phyloP scores from a whole-genome alignment of 768 basidiomycete species.

The Lactarius sp. region DNA sequence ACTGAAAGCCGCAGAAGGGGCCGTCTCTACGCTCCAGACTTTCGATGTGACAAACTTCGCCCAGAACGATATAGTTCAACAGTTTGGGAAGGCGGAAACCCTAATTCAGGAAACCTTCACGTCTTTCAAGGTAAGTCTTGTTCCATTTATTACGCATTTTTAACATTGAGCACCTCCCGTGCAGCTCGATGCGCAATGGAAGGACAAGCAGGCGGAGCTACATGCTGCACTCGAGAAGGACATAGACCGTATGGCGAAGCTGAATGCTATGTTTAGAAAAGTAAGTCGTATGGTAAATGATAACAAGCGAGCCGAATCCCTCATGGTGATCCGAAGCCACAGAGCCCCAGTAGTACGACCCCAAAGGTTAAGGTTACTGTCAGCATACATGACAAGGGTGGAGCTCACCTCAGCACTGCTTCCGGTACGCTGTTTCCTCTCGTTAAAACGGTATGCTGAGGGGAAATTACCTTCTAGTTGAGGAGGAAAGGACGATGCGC shows the following conservation, averaged over 20 bases:
- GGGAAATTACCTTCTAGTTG: conserved; percentile 1
- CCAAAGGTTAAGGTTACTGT: conserved; percentile 4
- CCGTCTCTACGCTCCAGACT: neutral
- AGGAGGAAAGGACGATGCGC: conserved; percentile 4
- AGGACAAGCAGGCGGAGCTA: neutral
- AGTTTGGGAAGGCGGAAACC: neutral
- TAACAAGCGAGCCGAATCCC: neutral
- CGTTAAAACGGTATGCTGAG: neutral
- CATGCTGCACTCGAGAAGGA: conserved; percentile 3
- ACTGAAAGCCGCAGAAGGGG: neutral
- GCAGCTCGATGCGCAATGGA: conserved; percentile 6
- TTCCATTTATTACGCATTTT: neutral
- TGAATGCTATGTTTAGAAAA: neutral
- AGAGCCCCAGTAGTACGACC: neutral
- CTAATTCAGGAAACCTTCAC: neutral
- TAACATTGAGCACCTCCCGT: neutral
- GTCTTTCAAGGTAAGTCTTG: neutral
- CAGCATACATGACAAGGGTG: neutral
- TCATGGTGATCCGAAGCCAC: conserved; percentile 1
- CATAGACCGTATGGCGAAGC: neutral
- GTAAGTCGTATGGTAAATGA: neutral
- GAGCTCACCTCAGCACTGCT: neutral
- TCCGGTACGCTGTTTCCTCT: conserved; percentile 3
- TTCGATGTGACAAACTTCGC: neutral
- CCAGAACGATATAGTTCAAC: neutral